These are phyloP conservation scores for Arabidopsis hybrid DNA, from an alignment of 441 rosid genomes.

Conservation along the genomic window DNA sequence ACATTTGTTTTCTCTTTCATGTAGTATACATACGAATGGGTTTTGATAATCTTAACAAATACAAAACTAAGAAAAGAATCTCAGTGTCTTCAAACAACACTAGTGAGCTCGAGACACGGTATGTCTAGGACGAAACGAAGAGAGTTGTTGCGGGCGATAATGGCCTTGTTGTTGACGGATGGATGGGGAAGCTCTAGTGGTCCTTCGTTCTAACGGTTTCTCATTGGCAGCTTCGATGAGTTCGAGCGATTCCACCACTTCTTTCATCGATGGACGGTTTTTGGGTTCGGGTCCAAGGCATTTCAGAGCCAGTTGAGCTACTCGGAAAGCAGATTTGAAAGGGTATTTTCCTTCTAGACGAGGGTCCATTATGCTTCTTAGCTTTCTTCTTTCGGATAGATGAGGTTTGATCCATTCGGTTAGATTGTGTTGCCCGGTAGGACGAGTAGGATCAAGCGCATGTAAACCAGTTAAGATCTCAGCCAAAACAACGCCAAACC, in stretches of 20 bases:
- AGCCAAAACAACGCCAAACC: slow-evolving; percentile 80
- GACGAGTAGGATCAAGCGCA: slow-evolving; percentile 70
- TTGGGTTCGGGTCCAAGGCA: slow-evolving; percentile 70
- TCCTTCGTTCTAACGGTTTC: slow-evolving; percentile 52
- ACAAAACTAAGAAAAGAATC: slow-evolving; percentile 30
- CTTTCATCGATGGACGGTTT: slow-evolving; percentile 82
- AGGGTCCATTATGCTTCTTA: slow-evolving; percentile 68
- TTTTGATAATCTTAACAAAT: slow-evolving; percentile 19
- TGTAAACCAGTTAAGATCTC: slow-evolving; percentile 82
- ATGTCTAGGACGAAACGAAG: slow-evolving; percentile 62
- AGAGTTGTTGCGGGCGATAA: slow-evolving; percentile 54
- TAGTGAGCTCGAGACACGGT: slow-evolving; percentile 43
- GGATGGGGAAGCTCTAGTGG: slow-evolving; percentile 42
- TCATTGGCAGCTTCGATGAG: slow-evolving; percentile 59
- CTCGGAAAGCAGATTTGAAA: slow-evolving; percentile 58
- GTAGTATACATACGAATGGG: slow-evolving; percentile 7
- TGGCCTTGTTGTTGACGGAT: slow-evolving; percentile 47
- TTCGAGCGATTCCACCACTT: slow-evolving; percentile 67
- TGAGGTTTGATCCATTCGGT: slow-evolving; percentile 76
- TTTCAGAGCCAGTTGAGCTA: slow-evolving; percentile 69
- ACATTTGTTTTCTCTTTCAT: slow-evolving; percentile 24
- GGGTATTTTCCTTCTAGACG: slow-evolving; percentile 76
- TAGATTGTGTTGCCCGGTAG: slow-evolving; percentile 60
- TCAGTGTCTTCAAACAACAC: slow-evolving; percentile 31
- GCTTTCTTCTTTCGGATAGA: slow-evolving; percentile 62